Base-by-base conservation (phyloP, 345 rosid species). In the Punica granatum region DNA sequence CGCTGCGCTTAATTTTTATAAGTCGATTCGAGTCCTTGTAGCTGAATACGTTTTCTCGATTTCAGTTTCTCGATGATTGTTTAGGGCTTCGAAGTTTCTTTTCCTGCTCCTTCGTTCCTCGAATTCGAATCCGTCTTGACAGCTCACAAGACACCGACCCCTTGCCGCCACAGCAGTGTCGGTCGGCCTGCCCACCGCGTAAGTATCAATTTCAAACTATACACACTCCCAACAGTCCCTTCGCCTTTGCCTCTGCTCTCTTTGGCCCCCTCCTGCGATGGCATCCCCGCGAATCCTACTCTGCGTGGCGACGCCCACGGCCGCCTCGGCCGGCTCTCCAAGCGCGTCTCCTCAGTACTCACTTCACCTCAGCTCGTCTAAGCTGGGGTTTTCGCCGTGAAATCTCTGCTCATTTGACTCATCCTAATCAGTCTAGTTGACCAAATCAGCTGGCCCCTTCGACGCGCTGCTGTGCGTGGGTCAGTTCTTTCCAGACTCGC, bases 221-320 rank as follows among this genome's bases (percentile, higher is more conserved):
- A n/a, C 41, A 37, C 54, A 53, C 21, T 69, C 41, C 53, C 63
- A 11, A 42, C 67, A 15, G 15, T 63, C 26, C 26, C 4, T 41
- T 42, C 31, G 32, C 3, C 56, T 7, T n/a, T n/a, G n/a, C n/a
- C 31, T 36, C 64, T 74, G 14, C 54, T 56, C 70, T 34, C 71
- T 46, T 11, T 59, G 39, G 31, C 6, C 41, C 11, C 1, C 62
- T 42, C 36, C 60, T 48, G 58, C 46, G 33, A 93, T 90, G 97
- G 83, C 91, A 70, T 78, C 87, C 36, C 94, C 94, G 1, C 78
- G 97, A 77, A 74, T 93, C 43, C 83, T 93, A 19, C 88, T 89
- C 25, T 85, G 85, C 72, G n/a, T n/a, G 98, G 98, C 51, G 98
- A 90, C 81, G 90, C 84, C 76, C 53, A 79, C 28, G 98, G 98